Base-by-base conservation (phyloP, 2,329 filamentous ascomycete genomes). In the Botrytis hyacinthi region DNA sequence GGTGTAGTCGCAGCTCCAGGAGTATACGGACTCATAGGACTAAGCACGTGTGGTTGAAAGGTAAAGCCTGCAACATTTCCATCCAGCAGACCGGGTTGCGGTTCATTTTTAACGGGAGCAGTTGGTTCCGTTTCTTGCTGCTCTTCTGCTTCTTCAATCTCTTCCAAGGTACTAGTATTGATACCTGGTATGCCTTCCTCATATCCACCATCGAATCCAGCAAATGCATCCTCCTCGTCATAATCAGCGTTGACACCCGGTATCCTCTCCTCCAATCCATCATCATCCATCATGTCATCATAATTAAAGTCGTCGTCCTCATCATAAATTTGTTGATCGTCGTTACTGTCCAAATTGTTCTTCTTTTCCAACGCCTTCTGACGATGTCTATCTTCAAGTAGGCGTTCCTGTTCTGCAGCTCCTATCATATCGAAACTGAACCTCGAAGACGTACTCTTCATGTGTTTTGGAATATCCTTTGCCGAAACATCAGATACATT, bases 401-500 rank as follows among this genome's bases (percentile, higher is more conserved):
- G 81, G 81, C 90, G 91, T 81, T 91, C 89, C 78, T 90, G 86
- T 74, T 88, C 87, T 22, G 91, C 91, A 9, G 89, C 89, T 8
- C 91, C 91, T 26, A 90, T 88, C 85, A 94, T 93, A 78, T 95
- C 92, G 78, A 95, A 95, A 78, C 92, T 95, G 80, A 95, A 95
- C 22, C 93, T 86, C 0, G 92, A 94, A 0, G 92, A 93, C 18
- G 91, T 93, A 80, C 92, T 94, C 82, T 91, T 91, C 89, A 91
- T 91, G 75, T 91, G 89, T 74, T 83, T 87, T 3, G 89, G 89
- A 48, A 84, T 83, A 71, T 84, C 79, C 72, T 78, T 85, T 14
- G 80, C 80, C 0, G 87, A 88, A 20, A 84, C 79, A 6, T 84
- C 84, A 0, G 87, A 90, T 4, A 85, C 79, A 72, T 88, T 87